Percentiles rank a stretch among this genome's conserved stretches.
Conservation (phyloP, 345 rosid genomes). For the Eucalyptus erythrocorys region DNA sequence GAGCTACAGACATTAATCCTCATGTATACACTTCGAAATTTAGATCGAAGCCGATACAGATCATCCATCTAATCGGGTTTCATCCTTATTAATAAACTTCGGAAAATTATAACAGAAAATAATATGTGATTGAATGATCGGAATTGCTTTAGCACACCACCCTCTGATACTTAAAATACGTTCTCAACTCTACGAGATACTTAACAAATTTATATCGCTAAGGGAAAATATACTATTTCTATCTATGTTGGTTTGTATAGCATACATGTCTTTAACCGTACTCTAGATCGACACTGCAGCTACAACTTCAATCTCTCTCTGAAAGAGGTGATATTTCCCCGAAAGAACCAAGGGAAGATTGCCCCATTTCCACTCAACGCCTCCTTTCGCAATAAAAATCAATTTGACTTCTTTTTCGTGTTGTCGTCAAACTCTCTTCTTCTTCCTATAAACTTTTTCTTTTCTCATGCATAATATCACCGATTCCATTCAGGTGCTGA, state of each 20-base stretch:
- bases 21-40: background rate
- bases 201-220: background rate
- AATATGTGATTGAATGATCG: background rate
- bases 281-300: slow-evolving; percentile 21
- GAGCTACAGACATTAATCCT: background rate
- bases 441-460: background rate
- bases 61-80: background rate
- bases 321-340: slow-evolving; percentile 6
- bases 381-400: background rate
- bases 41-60: background rate
- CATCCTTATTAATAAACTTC: background rate
- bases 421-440: background rate
- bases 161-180: background rate
- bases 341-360: background rate
- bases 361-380: slow-evolving; percentile 7
- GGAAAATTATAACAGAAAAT: background rate
- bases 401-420: background rate
- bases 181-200: background rate
- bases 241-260: background rate
- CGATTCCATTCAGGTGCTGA: slow-evolving; percentile 14
- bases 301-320: background rate
- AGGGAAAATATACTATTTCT: background rate
- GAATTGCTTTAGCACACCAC: background rate
- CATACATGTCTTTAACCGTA: slow-evolving; percentile 6
- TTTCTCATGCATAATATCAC: background rate